Evolutionary conservation across 164 flowering plant genomes (phyloP).

Genomic region (Brasenia schreberi): DNA sequence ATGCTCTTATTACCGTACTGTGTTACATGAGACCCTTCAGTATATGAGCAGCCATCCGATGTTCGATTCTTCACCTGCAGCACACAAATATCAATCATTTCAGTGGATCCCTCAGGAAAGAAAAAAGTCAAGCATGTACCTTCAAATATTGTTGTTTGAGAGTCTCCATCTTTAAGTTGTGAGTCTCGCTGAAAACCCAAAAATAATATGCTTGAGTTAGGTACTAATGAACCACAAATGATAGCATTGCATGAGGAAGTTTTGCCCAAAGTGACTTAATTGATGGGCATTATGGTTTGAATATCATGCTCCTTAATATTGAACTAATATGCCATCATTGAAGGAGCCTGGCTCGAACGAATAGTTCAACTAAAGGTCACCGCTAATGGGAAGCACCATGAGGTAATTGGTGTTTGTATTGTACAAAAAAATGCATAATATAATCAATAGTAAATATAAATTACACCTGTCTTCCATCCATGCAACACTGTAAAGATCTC

Average conservation of each 20-base stretch:
- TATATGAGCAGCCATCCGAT: constrained; percentile 53
- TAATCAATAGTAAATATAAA: neutral
- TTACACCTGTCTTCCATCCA: constrained; percentile 72
- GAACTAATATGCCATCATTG: too few relatives aligned
- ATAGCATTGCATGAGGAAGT: too few relatives aligned
- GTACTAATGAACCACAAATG: too few relatives aligned
- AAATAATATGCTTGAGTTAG: neutral
- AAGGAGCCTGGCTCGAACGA: too few relatives aligned
- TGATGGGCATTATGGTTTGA: neutral
- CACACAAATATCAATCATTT: neutral
- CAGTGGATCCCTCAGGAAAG: neutral
- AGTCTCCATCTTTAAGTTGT: constrained; percentile 71
- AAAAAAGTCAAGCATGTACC: constrained; percentile 20
- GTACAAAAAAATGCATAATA: neutral
- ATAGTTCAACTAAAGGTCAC: too few relatives aligned
- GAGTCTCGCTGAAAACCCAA: constrained; percentile 55
- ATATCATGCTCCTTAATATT: too few relatives aligned
- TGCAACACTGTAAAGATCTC: constrained; percentile 66
- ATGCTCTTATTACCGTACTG: constrained; percentile 70
- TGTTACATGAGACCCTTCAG: constrained; percentile 89
- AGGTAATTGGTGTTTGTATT: neutral
- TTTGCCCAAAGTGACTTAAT: neutral
- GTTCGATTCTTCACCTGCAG: constrained; percentile 72
- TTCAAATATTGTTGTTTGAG: constrained; percentile 46
- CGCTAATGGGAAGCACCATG: neutral